Evolutionary conservation across 805 yeast genomes (phyloP), one percentile per base, ranked within the genome.

Genomic region (Candida takata): DNA sequence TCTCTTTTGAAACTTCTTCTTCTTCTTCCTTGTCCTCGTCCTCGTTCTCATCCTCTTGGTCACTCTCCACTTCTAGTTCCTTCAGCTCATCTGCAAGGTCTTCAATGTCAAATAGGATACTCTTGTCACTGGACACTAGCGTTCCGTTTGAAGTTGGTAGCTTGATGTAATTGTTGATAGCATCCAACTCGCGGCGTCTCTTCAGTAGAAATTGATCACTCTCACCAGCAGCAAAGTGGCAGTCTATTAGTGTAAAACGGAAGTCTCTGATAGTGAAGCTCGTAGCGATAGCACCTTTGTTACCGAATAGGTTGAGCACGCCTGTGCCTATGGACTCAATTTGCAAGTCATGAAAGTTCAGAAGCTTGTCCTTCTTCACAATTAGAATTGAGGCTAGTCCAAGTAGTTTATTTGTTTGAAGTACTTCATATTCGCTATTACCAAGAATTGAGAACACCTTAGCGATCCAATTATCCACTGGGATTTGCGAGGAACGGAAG

Each of bases 201-300:
- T 72, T 55, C 2, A 59, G 49, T 6, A 65, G 38, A 17, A 60
- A 56, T 21, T 55, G 54, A 2, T 51, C 47, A 19, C 60, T 57
- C 24, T 65, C 68, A 17, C 83, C 79, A 13, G 75, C 72, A 2
- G 71, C 68, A 31, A 76, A 58, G 51, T 76, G 83, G 47, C 76
- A 64, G 43, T 77, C 72, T 15, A 75, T 51, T 8, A 72, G 29
- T 24, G 59, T 60, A 23, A 67, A 37, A 9, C 52, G 42, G 12
- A 48, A 38, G 15, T 66, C 67, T 7, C 56, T 35, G 18, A 58
- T 38, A 24, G 51, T 54, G 41, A 77, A 64, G 18, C 58, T 56
- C 16, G 73, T 55, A 13, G 66, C 54, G 11, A 73, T 70, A 4
- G 79, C 77, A 3, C 83, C 83, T 47, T 76, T 76, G 54, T 76